These are phyloP conservation scores for Monosporozyma aquatica DNA, from an alignment of 805 yeast species.

Conservation along the genomic window DNA sequence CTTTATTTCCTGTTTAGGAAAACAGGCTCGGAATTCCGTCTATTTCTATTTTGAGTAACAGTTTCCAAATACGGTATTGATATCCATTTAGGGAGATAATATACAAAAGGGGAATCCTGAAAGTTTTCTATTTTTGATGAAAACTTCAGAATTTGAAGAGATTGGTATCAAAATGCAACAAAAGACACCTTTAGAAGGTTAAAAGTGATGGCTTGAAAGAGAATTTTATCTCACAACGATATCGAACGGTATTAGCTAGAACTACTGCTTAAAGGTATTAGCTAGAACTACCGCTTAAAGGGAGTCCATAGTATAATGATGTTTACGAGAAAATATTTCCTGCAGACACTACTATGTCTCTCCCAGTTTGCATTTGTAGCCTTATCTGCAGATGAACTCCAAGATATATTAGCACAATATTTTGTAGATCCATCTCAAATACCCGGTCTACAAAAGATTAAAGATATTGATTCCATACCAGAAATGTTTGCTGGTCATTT, in stretches of 20 bases:
- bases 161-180: too few species aligned
- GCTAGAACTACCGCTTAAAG: too few species aligned
- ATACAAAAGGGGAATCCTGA: background rate
- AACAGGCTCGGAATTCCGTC: background rate
- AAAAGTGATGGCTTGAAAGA: too few species aligned
- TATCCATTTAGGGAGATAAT: background rate
- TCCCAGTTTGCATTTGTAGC: background rate
- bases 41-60: background rate
- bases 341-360: background rate
- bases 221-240: too few species aligned
- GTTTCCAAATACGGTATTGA: too few species aligned
- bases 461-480: conserved; percentile 17
- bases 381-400: background rate
- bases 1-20: background rate
- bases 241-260: too few species aligned
- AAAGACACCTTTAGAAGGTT: too few species aligned
- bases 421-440: conserved; percentile 22
- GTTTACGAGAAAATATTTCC: background rate
- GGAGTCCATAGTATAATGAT: background rate
- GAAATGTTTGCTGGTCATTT: conserved; percentile 60
- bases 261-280: too few species aligned
- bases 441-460: conserved; percentile 21
- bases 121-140: too few species aligned
- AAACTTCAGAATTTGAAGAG: background rate
- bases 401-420: background rate